Percentiles rank a stretch among this genome's conserved stretches.
phyloP scores from a whole-genome alignment of 176 grass and related monocot species.

The Lolium multiflorum region DNA sequence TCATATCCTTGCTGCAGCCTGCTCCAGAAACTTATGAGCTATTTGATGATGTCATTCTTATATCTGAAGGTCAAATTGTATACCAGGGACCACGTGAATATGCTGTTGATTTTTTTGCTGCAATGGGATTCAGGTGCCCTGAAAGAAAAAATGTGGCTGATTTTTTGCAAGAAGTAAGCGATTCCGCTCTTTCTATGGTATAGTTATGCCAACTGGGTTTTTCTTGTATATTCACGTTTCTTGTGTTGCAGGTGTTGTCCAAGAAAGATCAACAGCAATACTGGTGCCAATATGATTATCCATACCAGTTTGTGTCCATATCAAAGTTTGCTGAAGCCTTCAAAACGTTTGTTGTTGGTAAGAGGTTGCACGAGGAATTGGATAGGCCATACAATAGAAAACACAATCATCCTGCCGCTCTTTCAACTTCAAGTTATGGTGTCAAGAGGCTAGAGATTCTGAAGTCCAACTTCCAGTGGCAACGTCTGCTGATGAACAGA shows the following conservation, averaged over 20 bases:
- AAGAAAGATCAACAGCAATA: constrained; percentile 99
- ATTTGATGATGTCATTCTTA: constrained; percentile 97
- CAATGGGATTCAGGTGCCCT: constrained; percentile 96
- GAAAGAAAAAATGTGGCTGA: constrained; percentile 96
- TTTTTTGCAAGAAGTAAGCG: constrained; percentile 96
- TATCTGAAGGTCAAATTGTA: constrained; percentile 94
- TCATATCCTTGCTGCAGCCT: constrained; percentile 93
- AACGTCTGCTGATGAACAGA: constrained; percentile 90
- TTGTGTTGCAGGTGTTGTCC: constrained; percentile 74
- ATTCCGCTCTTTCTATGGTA: constrained; percentile 25
- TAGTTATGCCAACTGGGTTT: background rate
- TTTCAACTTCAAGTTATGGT: constrained; percentile 90
- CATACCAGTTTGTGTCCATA: constrained; percentile 86
- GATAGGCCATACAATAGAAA: constrained; percentile 71
- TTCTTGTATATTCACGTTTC: constrained; percentile 36
- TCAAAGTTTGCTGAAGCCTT: constrained; percentile 84
- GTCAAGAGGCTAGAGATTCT: constrained; percentile 91
- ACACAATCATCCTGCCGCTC: constrained; percentile 79
- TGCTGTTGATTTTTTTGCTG: constrained; percentile 81
- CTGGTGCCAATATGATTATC: constrained; percentile 84
- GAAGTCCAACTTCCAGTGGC: constrained; percentile 90
- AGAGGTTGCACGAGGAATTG: constrained; percentile 73
- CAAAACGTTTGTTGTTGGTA: constrained; percentile 84
- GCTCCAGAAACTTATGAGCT: constrained; percentile 94
- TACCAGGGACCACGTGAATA: constrained; percentile 89